Evolutionary conservation across 2,329 filamentous ascomycete species (phyloP), one percentile per base, ranked within the genome.

Genomic region (Lachnellula hyalina): DNA sequence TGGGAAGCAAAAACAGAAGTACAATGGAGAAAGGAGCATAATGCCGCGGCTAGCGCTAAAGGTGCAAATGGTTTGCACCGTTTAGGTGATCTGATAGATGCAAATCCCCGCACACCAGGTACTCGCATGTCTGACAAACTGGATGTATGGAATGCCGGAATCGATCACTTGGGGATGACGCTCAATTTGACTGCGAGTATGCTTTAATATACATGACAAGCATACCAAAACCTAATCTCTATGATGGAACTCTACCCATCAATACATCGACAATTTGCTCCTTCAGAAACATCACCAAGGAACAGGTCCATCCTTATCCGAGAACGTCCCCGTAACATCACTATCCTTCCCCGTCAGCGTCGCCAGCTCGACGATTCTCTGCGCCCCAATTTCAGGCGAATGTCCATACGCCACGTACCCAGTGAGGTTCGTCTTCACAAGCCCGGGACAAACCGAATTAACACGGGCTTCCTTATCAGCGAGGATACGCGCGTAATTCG

Each of bases 381-480:
- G 38, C 12, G 67, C 66, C 4, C 67, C 67, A 7, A 54, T 41
- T 34, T 61, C 60, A 0, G 62, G 41, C 4, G 59, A 35, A 7
- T 23, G 9, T 1, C 62, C 65, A 11, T 8, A 9, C 11, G 36
- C 4, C 5, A 17, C 25, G 28, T 41, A 63, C 3, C n/a, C 19
- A 19, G 62, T 67, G 32, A 69, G 35, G n/a, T 64, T 64, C 8
- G 67, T 70, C 14, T 47, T 55, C 40, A 64, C 62, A 11, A 59
- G 55, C 1, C 65, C 65, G 0, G 67, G 67, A 47, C 61, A 65
- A n/a, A 49, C 56, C 7, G 59, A 25, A 52, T 68, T 69, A 12
- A 70, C 53, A 54, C 66, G 17, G 0, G 11, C 52, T 4, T 47
- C 47, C 5, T 58, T 49, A 6, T 66, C 60, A 15, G 60, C 62